These are phyloP conservation scores for Chlorophyllum brunneum DNA, from an alignment of 768 basidiomycete species.

Conservation along the genomic window DNA sequence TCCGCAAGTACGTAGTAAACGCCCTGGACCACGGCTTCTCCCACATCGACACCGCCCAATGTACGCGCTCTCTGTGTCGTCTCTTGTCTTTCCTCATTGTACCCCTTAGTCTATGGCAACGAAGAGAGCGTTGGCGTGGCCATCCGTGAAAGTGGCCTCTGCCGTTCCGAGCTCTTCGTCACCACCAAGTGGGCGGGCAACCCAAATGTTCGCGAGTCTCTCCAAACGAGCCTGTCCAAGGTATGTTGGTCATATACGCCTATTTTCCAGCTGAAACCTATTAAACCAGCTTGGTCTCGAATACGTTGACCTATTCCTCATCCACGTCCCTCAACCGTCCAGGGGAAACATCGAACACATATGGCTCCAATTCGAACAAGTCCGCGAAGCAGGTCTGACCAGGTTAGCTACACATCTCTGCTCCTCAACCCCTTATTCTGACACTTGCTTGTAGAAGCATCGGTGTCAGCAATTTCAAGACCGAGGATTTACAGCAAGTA, in stretches of 20 bases:
- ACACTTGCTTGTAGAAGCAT: slow-evolving; percentile 47
- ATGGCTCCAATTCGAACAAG: slow-evolving; percentile 57
- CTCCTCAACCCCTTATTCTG: background rate
- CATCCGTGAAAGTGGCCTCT: slow-evolving; percentile 35
- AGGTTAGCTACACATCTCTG: slow-evolving; percentile 27
- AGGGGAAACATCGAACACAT: slow-evolving; percentile 29
- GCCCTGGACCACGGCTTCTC: slow-evolving; percentile 59
- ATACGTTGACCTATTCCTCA: slow-evolving; percentile 67
- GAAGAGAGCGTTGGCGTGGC: slow-evolving; percentile 30
- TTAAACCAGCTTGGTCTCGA: slow-evolving; percentile 52
- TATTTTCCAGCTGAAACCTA: background rate
- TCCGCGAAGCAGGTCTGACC: slow-evolving; percentile 41
- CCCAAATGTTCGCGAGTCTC: slow-evolving; percentile 35
- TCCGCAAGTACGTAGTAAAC: slow-evolving; percentile 49
- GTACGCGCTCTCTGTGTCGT: slow-evolving; percentile 25
- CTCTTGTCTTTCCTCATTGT: background rate
- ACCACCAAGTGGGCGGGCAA: slow-evolving; percentile 49
- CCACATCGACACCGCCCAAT: slow-evolving; percentile 61
- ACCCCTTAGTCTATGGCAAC: slow-evolving; percentile 31
- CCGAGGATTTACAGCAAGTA: slow-evolving; percentile 48
- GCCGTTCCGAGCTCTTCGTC: slow-evolving; percentile 42
- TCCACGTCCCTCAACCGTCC: slow-evolving; percentile 44
- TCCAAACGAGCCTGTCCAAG: slow-evolving; percentile 46
- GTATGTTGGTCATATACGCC: slow-evolving; percentile 26
- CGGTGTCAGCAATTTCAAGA: slow-evolving; percentile 66